phyloP scores from a whole-genome alignment of 768 basidiomycete genomes.

The Pulveroboletus ravenelii region DNA sequence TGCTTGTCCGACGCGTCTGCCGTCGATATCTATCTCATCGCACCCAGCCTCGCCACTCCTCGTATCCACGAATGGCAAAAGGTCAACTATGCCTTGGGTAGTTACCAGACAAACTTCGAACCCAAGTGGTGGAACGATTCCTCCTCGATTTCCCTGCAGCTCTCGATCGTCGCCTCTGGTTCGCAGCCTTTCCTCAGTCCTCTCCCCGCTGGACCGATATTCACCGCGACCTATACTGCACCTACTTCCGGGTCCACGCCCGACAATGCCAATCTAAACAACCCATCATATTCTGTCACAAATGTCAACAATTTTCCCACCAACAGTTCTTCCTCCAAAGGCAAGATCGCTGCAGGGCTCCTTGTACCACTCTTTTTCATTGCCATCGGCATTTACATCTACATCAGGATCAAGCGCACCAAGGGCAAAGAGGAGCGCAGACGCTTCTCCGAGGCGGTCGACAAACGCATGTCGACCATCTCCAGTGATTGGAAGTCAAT shows the following conservation, averaged over 20 bases:
- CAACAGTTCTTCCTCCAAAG: slow-evolving; percentile 38
- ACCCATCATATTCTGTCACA: slow-evolving; percentile 31
- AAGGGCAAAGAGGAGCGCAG: slow-evolving; percentile 48
- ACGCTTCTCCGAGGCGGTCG: slow-evolving; percentile 61
- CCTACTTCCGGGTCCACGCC: slow-evolving; percentile 38
- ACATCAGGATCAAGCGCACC: slow-evolving; percentile 51
- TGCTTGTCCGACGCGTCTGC: slow-evolving; percentile 43
- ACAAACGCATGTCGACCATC: slow-evolving; percentile 82
- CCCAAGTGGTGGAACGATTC: slow-evolving; percentile 73
- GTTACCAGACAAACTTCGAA: slow-evolving; percentile 45
- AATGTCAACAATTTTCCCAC: slow-evolving; percentile 37
- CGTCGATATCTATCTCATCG: slow-evolving; percentile 68
- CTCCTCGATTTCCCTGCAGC: slow-evolving; percentile 44
- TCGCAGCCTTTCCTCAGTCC: slow-evolving; percentile 46
- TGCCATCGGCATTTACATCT: slow-evolving; percentile 38
- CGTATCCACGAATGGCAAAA: slow-evolving; percentile 55
- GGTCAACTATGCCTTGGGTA: slow-evolving; percentile 46
- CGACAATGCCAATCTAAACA: slow-evolving; percentile 38
- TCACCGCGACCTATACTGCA: slow-evolving; percentile 56
- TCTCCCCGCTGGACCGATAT: slow-evolving; percentile 64
- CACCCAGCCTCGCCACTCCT: slow-evolving; percentile 38
- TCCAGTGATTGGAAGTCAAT: slow-evolving; percentile 74
- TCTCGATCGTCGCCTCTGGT: slow-evolving; percentile 52
- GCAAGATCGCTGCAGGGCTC: slow-evolving; percentile 61
- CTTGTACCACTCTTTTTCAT: slow-evolving; percentile 61